phyloP scores from a whole-genome alignment of 2,329 filamentous ascomycete genomes.

The Monosporascus ibericus region DNA sequence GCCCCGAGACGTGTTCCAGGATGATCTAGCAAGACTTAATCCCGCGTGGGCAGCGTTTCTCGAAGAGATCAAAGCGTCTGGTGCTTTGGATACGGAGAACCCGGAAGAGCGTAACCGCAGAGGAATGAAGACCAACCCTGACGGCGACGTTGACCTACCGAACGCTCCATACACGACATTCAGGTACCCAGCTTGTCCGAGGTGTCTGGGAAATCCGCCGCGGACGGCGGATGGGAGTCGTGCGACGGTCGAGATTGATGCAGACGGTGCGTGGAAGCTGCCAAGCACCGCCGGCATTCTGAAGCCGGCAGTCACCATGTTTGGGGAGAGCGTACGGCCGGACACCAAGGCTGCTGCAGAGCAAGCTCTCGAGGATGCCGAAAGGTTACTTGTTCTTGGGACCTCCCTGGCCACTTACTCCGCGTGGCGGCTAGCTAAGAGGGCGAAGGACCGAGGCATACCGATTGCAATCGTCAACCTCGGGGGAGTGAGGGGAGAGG shows the following conservation, averaged over 20 bases:
- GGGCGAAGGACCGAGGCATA: slow-evolving; percentile 75
- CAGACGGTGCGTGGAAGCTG: slow-evolving; percentile 70
- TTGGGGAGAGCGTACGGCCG: slow-evolving; percentile 77
- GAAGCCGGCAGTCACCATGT: slow-evolving; percentile 94
- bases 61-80: slow-evolving; percentile 61
- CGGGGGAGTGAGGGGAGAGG: slow-evolving; percentile 75
- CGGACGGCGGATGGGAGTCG: slow-evolving; percentile 45
- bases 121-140: slow-evolving; percentile 81
- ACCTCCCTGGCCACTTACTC: slow-evolving; percentile 93
- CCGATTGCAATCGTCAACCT: slow-evolving; percentile 84
- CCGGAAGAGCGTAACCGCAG: slow-evolving; percentile 59
- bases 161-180: slow-evolving; percentile 85
- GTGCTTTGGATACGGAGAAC: slow-evolving; percentile 73
- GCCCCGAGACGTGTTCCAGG: slow-evolving; percentile 68
- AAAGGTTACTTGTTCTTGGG: slow-evolving; percentile 71
- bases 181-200: slow-evolving; percentile 83
- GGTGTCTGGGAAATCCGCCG: slow-evolving; percentile 63
- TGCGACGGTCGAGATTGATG: slow-evolving; percentile 62
- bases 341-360: slow-evolving; percentile 72
- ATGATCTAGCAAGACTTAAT: slow-evolving; percentile 70
- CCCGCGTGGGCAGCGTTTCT: slow-evolving; percentile 80
- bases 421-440: slow-evolving; percentile 82
- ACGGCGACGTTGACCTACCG: slow-evolving; percentile 89
- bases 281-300: slow-evolving; percentile 69
- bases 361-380: slow-evolving; percentile 69